Conservation (phyloP, 129 eudicot species). For the Helianthus tuberosus region DNA sequence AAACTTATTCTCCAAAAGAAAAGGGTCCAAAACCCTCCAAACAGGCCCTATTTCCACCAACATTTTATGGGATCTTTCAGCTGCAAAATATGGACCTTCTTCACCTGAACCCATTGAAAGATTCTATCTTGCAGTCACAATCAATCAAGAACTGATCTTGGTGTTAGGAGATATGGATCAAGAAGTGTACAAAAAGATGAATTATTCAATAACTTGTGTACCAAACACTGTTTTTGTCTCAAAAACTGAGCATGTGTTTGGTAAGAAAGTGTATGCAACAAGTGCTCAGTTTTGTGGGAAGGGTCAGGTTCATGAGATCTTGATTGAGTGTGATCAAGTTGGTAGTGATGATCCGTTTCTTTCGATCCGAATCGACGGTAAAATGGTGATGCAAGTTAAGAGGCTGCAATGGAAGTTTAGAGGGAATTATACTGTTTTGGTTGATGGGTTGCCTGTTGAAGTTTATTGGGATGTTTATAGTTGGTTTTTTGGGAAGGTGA, state of each 20-base stretch:
- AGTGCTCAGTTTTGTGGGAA: conserved; percentile 63
- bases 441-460: conserved; percentile 76
- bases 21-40: conserved; percentile 44
- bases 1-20: conserved; percentile 56
- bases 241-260: conserved; percentile 67
- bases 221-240: conserved; percentile 43
- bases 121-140: conserved; percentile 52
- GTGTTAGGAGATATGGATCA: conserved; percentile 56
- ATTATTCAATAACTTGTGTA: conserved; percentile 4
- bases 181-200: conserved; percentile 53
- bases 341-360: conserved; percentile 46
- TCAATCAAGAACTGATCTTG: conserved; percentile 47
- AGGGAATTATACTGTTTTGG: conserved; percentile 62
- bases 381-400: conserved; percentile 57
- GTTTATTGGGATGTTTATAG: conserved; percentile 82
- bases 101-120: conserved; percentile 67
- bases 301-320: conserved; percentile 55
- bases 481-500: conserved; percentile 64
- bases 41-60: conserved; percentile 41
- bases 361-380: conserved; percentile 52
- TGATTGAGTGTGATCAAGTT: conserved; percentile 54
- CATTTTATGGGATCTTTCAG: conserved; percentile 60
- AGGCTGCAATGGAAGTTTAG: conserved; percentile 71
- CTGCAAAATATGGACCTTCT: conserved; percentile 51
- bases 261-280: conserved; percentile 54